phyloP scores from a whole-genome alignment of 345 rosid species.

The Brassica nigra region DNA sequence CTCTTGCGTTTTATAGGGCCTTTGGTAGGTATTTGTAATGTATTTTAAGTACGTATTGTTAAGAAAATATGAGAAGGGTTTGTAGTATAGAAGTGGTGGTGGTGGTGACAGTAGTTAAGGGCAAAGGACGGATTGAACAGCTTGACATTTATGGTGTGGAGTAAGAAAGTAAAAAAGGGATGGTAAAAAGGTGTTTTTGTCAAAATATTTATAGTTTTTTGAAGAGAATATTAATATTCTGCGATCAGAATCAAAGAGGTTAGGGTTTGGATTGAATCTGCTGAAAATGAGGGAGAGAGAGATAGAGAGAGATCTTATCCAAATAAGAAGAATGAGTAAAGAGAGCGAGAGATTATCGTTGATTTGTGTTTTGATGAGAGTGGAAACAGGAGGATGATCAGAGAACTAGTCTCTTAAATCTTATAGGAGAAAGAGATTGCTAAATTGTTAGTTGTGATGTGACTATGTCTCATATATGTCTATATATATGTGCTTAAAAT shows the following conservation, averaged over 20 bases:
- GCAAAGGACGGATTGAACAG: constrained; percentile 24
- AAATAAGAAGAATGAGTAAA: constrained; percentile 44
- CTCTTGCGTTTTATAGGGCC: neutral
- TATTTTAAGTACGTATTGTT: constrained; percentile 24
- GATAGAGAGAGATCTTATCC: constrained; percentile 56
- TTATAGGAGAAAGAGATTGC: constrained; percentile 25
- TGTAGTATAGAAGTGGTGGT: constrained; percentile 29
- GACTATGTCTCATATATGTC: constrained; percentile 41
- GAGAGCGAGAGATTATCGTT: constrained; percentile 41
- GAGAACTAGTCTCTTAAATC: constrained; percentile 49
- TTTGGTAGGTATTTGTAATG: constrained; percentile 22
- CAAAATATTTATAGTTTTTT: neutral
- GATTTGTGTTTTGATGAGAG: constrained; percentile 45
- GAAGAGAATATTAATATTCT: constrained; percentile 15
- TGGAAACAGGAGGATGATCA: constrained; percentile 53
- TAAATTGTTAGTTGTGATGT: constrained; percentile 43
- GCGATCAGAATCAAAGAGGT: constrained; percentile 31
- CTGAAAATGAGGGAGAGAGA: constrained; percentile 30
- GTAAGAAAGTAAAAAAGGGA: constrained; percentile 6
- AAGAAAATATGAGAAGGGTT: constrained; percentile 34
- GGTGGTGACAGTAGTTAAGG: constrained; percentile 31
- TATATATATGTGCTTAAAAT: constrained; percentile 18
- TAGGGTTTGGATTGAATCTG: constrained; percentile 40
- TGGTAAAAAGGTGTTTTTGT: neutral
- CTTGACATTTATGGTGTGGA: constrained; percentile 33